Evolutionary conservation across 108 stramenopile genomes (phyloP), one percentile per base, ranked within the genome.

Genomic region (Stephanodiscus minutulus): DNA sequence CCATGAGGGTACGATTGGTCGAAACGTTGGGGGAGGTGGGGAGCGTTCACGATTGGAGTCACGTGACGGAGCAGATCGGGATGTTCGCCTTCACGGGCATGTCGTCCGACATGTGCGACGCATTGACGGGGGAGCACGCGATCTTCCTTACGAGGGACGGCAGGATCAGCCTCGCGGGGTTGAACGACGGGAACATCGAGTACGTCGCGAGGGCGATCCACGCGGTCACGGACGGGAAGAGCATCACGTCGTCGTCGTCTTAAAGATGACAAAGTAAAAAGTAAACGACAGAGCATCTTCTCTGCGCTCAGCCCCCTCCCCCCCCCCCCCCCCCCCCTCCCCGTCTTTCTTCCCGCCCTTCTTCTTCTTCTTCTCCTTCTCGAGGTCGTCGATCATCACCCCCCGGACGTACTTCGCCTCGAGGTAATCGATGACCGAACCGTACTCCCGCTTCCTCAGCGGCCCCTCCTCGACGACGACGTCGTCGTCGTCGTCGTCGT

Each of bases 11-110:
- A 5, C 70, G 59, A 62, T 83, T 99, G 66, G 88, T 94, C 39
- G 65, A 80, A 37, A 81, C 87, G 15, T 79, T 99, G 71, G 85
- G 87, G 46, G 88, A 81, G 36, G 89, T 79, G 18, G 95, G 97
- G 47, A 88, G 88, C 57, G 73, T 77, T 0, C 93, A 90, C 71
- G 85, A 95, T 69, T 99, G 99, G 99, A 81, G 82, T 52, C 99
- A 99, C 84, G 88, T 99, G 25, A 94, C 96, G 2, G 72, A 89
- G 52, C 98, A 99, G 83, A 98, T 98, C 79, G 99, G 99, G 46
- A 99, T 99, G 99, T 99, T 99, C 89, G 97, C 97, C 72, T 99
- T 77, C 79, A 96, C 94, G 15, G 98, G 99, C 52, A 92, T 99
- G 86, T 88, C 81, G 8, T 22, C 80, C 33, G 98, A 96, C 31